phyloP scores from a whole-genome alignment of 768 basidiomycete genomes.

The Dioszegia hungarica region DNA sequence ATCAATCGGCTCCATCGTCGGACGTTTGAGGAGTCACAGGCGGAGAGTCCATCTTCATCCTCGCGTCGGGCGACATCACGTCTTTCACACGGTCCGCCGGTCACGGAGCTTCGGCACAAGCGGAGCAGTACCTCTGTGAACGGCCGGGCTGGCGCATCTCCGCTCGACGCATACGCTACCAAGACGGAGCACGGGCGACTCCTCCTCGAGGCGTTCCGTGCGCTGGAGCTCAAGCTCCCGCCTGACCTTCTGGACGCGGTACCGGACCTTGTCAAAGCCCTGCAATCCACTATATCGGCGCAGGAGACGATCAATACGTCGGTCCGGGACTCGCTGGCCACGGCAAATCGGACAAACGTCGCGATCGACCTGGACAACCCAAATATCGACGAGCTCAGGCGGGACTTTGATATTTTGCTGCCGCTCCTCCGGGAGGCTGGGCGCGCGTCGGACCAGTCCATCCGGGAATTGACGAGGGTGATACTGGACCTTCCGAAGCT shows the following conservation, averaged over 20 bases:
- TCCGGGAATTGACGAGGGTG: conserved; percentile 34
- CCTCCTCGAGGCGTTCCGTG: conserved; percentile 38
- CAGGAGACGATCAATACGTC: conserved; percentile 23
- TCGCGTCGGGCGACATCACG: conserved; percentile 10
- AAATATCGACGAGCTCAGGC: background rate
- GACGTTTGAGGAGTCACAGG: conserved; percentile 14
- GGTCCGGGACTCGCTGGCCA: background rate
- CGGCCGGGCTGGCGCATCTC: conserved; percentile 6
- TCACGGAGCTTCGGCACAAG: conserved; percentile 29
- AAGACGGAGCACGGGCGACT: conserved; percentile 37
- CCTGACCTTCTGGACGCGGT: conserved; percentile 11
- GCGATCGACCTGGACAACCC: conserved; percentile 2
- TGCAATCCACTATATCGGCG: conserved; percentile 21
- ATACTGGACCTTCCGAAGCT: conserved; percentile 34
- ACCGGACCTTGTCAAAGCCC: conserved; percentile 21
- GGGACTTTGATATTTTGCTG: conserved; percentile 13
- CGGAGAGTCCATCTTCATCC: conserved; percentile 14
- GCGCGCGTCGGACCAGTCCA: conserved; percentile 26
- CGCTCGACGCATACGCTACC: conserved; percentile 12
- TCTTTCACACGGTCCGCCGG: conserved; percentile 6
- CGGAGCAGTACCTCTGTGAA: conserved; percentile 21
- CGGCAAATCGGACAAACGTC: background rate
- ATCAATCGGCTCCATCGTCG: conserved; percentile 18
- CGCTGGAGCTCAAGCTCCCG: conserved; percentile 24
- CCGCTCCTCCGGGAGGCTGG: conserved; percentile 21